These are phyloP conservation scores for Nidula microcarpa DNA, from an alignment of 768 basidiomycete genomes.

Conservation along the genomic window DNA sequence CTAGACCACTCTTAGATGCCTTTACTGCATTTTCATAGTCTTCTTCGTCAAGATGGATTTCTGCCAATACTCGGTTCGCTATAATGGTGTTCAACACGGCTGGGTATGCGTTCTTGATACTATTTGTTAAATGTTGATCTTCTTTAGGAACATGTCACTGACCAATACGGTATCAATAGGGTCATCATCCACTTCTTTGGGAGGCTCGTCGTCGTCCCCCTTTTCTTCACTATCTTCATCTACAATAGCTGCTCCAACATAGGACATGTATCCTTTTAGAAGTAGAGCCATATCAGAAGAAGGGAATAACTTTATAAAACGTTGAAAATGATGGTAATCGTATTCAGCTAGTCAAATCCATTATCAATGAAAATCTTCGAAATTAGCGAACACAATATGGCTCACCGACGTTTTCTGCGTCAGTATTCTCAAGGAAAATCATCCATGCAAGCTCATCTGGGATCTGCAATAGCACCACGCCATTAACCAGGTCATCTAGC, in stretches of 20 bases:
- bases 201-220: neutral
- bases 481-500: slow-evolving; percentile 69
- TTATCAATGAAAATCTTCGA: neutral
- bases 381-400: slow-evolving; percentile 6
- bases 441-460: slow-evolving; percentile 84
- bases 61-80: slow-evolving; percentile 60
- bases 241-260: slow-evolving; percentile 43
- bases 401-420: slow-evolving; percentile 66
- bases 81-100: slow-evolving; percentile 54
- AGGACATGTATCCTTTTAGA: slow-evolving; percentile 66
- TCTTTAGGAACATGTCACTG: slow-evolving; percentile 14
- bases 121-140: neutral
- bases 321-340: slow-evolving; percentile 49
- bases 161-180: slow-evolving; percentile 64
- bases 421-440: slow-evolving; percentile 68
- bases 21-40: slow-evolving; percentile 77
- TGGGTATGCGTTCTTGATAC: slow-evolving; percentile 51
- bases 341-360: slow-evolving; percentile 48
- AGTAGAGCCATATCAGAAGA: slow-evolving; percentile 49
- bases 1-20: slow-evolving; percentile 68
- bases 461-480: slow-evolving; percentile 71
- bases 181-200: slow-evolving; percentile 46
- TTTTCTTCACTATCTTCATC: slow-evolving; percentile 32
- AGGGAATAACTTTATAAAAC: slow-evolving; percentile 69
- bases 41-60: slow-evolving; percentile 61